Percentiles rank a stretch among this genome's conserved stretches.
Conservation (phyloP, 176 grass and related monocot species). For the Cocos nucifera region DNA sequence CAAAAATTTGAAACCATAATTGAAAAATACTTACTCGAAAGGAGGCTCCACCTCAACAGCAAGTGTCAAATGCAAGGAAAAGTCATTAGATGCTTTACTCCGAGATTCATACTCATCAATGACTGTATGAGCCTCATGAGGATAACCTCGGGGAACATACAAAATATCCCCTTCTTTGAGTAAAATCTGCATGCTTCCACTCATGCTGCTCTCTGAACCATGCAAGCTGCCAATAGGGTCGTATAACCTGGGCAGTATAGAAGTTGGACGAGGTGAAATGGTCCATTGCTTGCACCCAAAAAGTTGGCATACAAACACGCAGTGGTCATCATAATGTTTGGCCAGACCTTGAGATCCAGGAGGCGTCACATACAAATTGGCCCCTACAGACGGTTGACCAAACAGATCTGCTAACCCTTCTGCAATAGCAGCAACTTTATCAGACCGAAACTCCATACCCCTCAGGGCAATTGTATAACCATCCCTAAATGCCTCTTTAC, state of each 20-base stretch:
- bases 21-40: slow-evolving; percentile 60
- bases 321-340: slow-evolving; percentile 78
- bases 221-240: slow-evolving; percentile 44
- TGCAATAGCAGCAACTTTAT: slow-evolving; percentile 49
- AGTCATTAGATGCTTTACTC: slow-evolving; percentile 8
- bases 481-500: slow-evolving; percentile 46
- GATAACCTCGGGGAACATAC: slow-evolving; percentile 80
- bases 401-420: slow-evolving; percentile 55
- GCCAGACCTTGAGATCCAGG: slow-evolving; percentile 64
- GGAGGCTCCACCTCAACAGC: slow-evolving; percentile 81
- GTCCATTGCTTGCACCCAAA: slow-evolving; percentile 56
- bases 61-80: slow-evolving; percentile 83
- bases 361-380: slow-evolving; percentile 80
- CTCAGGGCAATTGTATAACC: slow-evolving; percentile 79
- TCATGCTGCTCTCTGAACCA: slow-evolving; percentile 24
- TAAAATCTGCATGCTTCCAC: slow-evolving; percentile 29
- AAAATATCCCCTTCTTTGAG: slow-evolving; percentile 67
- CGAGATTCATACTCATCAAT: slow-evolving; percentile 11
- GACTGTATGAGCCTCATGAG: slow-evolving; percentile 59
- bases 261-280: slow-evolving; percentile 41
- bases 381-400: slow-evolving; percentile 81
- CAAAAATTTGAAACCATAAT: slow-evolving; percentile 17
- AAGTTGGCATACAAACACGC: slow-evolving; percentile 86
- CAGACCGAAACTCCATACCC: slow-evolving; percentile 69
- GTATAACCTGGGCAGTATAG: slow-evolving; percentile 66